These are phyloP conservation scores for Cryptococcus sp. DNA, from an alignment of 1,284 basidiomycete species.

Conservation along the genomic window DNA sequence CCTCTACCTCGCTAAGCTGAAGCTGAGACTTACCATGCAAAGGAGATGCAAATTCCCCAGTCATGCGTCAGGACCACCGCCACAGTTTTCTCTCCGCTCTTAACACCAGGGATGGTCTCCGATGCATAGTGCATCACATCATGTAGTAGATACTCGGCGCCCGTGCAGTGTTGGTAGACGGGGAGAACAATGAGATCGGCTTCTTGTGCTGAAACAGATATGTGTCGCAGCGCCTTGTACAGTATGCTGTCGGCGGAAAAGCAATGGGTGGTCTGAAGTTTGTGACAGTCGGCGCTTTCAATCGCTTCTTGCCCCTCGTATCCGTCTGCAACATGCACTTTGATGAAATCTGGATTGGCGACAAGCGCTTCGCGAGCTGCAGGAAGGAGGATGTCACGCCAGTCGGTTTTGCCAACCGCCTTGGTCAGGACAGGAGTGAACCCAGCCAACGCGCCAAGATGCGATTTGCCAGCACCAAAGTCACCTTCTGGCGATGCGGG, in stretches of 20 bases:
- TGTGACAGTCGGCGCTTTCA: slow-evolving; percentile 45
- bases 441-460: slow-evolving; percentile 29
- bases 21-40: slow-evolving; percentile 43
- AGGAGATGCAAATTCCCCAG: slow-evolving; percentile 53
- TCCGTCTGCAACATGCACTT: slow-evolving; percentile 48
- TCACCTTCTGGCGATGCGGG: slow-evolving; percentile 4
- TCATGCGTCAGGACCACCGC: slow-evolving; percentile 55
- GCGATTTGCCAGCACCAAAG: slow-evolving; percentile 10
- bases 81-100: slow-evolving; percentile 37
- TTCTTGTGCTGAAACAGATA: slow-evolving; percentile 50
- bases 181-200: slow-evolving; percentile 55
- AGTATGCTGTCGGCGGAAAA: slow-evolving; percentile 52
- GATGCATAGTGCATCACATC: slow-evolving; percentile 48
- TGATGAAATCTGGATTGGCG: slow-evolving; percentile 42
- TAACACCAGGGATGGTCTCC: slow-evolving; percentile 44
- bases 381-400: slow-evolving; percentile 49
- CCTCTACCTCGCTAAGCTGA: neutral
- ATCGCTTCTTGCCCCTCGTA: slow-evolving; percentile 39
- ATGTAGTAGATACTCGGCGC: slow-evolving; percentile 48
- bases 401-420: slow-evolving; percentile 33
- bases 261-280: slow-evolving; percentile 45
- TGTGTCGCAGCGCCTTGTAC: slow-evolving; percentile 46
- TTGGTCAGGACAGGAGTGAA: slow-evolving; percentile 31
- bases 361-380: slow-evolving; percentile 39
- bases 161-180: slow-evolving; percentile 52